Base-by-base conservation (phyloP, 2,329 filamentous ascomycete genomes). In the Aureobasidium namibiae region DNA sequence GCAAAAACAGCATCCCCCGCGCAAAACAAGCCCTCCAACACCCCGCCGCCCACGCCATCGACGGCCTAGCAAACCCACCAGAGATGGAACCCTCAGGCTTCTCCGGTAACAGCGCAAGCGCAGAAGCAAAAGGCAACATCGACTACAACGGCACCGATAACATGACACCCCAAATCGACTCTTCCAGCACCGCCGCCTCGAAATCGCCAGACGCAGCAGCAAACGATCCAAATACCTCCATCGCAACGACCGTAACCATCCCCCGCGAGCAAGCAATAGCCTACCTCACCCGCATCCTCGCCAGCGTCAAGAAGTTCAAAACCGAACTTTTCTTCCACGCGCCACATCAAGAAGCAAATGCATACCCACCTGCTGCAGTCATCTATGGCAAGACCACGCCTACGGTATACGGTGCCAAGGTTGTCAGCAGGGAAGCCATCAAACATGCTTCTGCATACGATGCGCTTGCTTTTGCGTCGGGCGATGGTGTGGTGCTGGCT, bases 351-450 rank as follows among this genome's bases (percentile, higher is more conserved):
- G 72, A 74, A 0, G 69, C 78, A n/a, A 95, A 96, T 68, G 69
- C 72, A 0, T 96, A 96, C 67, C 92, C 92, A 2, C 92, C 92
- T 0, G 78, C 89, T 13, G 85, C 89, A 0, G 81, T 95, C 48
- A 82, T 97, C 9, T 96, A 95, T 73, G 88, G 89, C 59, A 96
- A 95, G 71, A 85, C 84, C 24, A 89, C 87, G 0, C 92, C 92
- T 0, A 96, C 92, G 0, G 89, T 95, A 0, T 90, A 86, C 68
- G 90, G 87, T 0, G 90, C 89, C 0, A 85, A 86, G 45, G 90
- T 97, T 0, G 75, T 81, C 14, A 83, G 84, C 2, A 78, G 81
- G 3, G 90, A 92, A 57, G 85, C 81, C 0, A 96, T 96, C 64
- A 82, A 84, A 52, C 83, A 84, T 62, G 77, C 83, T 0, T 90